These are phyloP conservation scores for Fusarium citri DNA, from an alignment of 2,329 filamentous ascomycete genomes.

Conservation along the genomic window DNA sequence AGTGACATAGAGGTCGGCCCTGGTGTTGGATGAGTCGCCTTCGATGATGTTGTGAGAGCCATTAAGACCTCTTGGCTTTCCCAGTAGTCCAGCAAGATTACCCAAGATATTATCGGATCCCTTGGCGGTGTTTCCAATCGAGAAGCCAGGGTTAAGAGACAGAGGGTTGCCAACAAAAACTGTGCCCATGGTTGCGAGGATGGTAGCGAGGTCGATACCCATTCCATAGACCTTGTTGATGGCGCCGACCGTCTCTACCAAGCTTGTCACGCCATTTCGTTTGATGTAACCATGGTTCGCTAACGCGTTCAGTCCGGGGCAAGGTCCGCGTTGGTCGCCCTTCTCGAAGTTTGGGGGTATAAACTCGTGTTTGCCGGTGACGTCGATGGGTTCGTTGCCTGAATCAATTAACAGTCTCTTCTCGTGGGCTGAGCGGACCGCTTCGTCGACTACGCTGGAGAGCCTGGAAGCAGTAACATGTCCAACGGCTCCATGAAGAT, in stretches of 20 bases:
- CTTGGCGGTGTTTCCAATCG: slow-evolving; percentile 1
- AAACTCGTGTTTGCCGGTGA: slow-evolving; percentile 41
- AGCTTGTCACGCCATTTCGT: slow-evolving; percentile 33
- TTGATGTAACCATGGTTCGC: slow-evolving; percentile 53
- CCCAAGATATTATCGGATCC: slow-evolving; percentile 15
- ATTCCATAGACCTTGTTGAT: slow-evolving; percentile 31
- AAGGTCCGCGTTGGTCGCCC: slow-evolving; percentile 46
- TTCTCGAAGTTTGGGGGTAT: slow-evolving; percentile 41
- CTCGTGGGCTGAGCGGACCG: neutral
- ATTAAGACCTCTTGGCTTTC: slow-evolving; percentile 16
- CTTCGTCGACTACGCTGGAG: neutral
- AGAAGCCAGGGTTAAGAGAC: slow-evolving; percentile 18
- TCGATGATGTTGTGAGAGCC: slow-evolving; percentile 27
- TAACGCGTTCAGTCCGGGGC: slow-evolving; percentile 53
- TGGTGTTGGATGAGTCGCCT: slow-evolving; percentile 20
- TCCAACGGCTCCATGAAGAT: neutral
- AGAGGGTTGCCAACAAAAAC: slow-evolving; percentile 29
- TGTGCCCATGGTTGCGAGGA: slow-evolving; percentile 14
- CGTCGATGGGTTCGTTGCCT: slow-evolving; percentile 7
- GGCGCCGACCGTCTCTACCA: slow-evolving; percentile 23
- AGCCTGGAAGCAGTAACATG: slow-evolving; percentile 4
- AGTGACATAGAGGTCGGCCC: slow-evolving; percentile 18
- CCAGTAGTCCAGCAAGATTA: slow-evolving; percentile 11
- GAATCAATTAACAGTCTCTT: neutral
- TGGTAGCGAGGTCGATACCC: slow-evolving; percentile 8